Conservation (phyloP, 176 grass and related monocot genomes). For the Eragrostis nindensis region DNA sequence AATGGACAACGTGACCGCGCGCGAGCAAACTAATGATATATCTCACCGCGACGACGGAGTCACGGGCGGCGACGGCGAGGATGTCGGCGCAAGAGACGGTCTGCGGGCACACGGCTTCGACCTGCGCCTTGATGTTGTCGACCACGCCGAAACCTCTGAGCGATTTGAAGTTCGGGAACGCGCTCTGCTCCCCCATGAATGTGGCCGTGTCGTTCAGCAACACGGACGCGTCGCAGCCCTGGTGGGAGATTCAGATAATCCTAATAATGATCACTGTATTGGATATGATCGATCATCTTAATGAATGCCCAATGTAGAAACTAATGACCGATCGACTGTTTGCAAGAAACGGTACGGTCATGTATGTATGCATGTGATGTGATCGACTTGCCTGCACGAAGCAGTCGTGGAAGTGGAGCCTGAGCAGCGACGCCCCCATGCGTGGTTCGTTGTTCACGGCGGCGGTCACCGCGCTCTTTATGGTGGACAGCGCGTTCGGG, state of each 20-base stretch:
- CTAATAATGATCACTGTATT: neutral
- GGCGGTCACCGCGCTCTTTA: conserved; percentile 51
- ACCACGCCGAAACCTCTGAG: conserved; percentile 50
- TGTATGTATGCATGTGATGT: neutral
- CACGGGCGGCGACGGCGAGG: conserved; percentile 64
- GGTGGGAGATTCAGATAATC: neutral
- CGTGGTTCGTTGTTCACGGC: conserved; percentile 51
- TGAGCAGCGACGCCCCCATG: conserved; percentile 71
- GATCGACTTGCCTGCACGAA: conserved; percentile 70
- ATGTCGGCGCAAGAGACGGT: conserved; percentile 89
- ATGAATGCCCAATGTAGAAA: no score
- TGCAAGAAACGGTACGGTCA: no score
- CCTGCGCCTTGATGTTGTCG: conserved; percentile 65
- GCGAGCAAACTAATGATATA: no score
- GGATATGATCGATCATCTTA: no score
- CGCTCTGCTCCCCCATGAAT: conserved; percentile 55
- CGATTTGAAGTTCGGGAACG: neutral
- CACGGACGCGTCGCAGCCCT: conserved; percentile 80
- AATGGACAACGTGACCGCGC: no score
- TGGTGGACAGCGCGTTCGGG: conserved; percentile 57
- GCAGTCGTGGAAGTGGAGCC: conserved; percentile 92
- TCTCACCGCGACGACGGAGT: conserved; percentile 66
- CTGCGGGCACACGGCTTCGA: conserved; percentile 58
- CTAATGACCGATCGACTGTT: no score
- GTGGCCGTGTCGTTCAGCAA: conserved; percentile 60